These are phyloP conservation scores for Russula dissimulans DNA, from an alignment of 768 basidiomycete species.

Conservation along the genomic window DNA sequence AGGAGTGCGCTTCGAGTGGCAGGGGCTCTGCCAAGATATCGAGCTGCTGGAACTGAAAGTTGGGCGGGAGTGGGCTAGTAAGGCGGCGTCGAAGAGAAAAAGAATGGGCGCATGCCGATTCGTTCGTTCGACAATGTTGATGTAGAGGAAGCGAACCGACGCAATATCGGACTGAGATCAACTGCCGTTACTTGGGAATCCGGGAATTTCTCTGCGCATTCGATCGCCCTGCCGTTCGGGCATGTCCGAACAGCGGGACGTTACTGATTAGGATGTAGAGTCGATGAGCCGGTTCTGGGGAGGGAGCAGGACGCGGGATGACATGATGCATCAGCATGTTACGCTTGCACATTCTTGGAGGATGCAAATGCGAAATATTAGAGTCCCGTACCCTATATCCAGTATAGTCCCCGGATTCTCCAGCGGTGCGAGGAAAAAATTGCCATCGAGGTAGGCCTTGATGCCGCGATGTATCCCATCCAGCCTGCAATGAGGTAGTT, in stretches of 20 bases:
- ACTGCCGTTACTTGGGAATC: slow-evolving; percentile 19
- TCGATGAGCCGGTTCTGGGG: slow-evolving; percentile 1
- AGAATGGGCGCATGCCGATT: too few relatives aligned
- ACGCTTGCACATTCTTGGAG: not conserved
- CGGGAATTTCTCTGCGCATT: slow-evolving; percentile 17
- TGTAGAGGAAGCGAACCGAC: slow-evolving; percentile 11
- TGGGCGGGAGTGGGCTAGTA: slow-evolving; percentile 19
- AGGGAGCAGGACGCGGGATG: too few relatives aligned
- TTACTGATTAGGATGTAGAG: not conserved
- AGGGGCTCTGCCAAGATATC: slow-evolving; percentile 19
- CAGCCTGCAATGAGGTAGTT: slow-evolving; percentile 10
- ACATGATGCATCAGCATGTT: not conserved
- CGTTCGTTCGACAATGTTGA: too few relatives aligned
- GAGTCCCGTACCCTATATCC: slow-evolving; percentile 20
- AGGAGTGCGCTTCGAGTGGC: slow-evolving; percentile 18
- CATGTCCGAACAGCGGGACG: not conserved
- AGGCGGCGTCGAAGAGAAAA: too few relatives aligned
- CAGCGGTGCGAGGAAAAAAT: slow-evolving; percentile 16
- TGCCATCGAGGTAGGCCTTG: slow-evolving; percentile 18
- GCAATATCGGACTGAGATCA: slow-evolving; percentile 17
- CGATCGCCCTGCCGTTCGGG: slow-evolving; percentile 21
- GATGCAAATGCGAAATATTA: not conserved
- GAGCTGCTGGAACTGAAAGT: slow-evolving; percentile 20
- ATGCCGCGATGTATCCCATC: slow-evolving; percentile 22
- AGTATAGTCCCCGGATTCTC: slow-evolving; percentile 21